Evolutionary conservation across 2,329 filamentous ascomycete species (phyloP).

Genomic region (Fusarium abutilonis): DNA sequence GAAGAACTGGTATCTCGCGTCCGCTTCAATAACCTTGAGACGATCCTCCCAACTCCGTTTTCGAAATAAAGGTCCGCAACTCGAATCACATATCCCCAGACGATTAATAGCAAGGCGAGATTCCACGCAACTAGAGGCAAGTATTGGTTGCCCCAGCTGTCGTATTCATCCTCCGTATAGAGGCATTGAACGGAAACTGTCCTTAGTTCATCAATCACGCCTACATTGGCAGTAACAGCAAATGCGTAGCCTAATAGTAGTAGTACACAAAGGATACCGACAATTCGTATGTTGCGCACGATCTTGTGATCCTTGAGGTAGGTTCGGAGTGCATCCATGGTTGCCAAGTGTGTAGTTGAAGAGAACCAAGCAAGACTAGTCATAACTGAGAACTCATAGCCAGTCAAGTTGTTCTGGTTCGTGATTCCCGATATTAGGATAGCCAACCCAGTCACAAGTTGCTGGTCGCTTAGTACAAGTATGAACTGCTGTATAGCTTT

Average conservation of each 20-base stretch:
- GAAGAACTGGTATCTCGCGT: no score
- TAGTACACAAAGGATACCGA: neutral
- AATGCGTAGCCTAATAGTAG: neutral
- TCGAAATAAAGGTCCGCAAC: neutral
- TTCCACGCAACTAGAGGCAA: neutral
- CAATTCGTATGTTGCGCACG: neutral
- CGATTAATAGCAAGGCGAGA: neutral
- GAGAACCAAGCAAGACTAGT: constrained; percentile 4
- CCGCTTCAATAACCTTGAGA: neutral
- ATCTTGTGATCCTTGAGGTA: neutral
- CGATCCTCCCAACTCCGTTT: neutral
- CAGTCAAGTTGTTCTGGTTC: neutral
- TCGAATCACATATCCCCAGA: neutral
- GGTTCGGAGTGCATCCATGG: neutral
- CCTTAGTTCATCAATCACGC: neutral
- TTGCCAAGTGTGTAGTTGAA: constrained; percentile 1
- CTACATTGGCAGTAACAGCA: neutral
- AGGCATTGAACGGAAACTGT: neutral
- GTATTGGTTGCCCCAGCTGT: neutral
- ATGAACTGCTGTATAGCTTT: neutral
- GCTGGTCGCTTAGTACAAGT: constrained; percentile 1
- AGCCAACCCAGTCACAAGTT: neutral
- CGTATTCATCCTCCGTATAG: neutral
- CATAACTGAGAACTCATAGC: neutral
- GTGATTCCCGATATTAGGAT: neutral